Evolutionary conservation across 768 basidiomycete genomes (phyloP).

Genomic region (Auricularia heimuer): DNA sequence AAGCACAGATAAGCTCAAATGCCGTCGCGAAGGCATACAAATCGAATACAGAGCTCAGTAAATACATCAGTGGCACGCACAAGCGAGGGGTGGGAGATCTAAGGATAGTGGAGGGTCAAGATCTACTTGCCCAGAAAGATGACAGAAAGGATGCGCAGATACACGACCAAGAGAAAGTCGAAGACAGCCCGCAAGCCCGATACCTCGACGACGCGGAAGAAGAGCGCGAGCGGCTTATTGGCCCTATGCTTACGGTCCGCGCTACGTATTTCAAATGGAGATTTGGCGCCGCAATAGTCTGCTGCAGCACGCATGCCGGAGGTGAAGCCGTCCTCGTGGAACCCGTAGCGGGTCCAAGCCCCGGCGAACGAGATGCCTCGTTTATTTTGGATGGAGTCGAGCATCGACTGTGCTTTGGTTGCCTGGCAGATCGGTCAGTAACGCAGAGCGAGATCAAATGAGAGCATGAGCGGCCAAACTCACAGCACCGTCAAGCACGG

Average conservation of each 20-base stretch:
- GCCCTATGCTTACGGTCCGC: not conserved
- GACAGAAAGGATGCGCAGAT: not conserved
- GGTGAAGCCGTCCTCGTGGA: constrained; percentile 73
- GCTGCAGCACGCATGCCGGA: constrained; percentile 30
- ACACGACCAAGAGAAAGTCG: not conserved
- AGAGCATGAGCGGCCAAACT: constrained; percentile 3
- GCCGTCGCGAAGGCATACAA: no score
- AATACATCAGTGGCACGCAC: no score
- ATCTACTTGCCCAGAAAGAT: not conserved
- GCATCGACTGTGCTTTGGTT: constrained; percentile 41
- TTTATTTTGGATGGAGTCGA: constrained; percentile 50
- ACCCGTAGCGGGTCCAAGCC: constrained; percentile 68
- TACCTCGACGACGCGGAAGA: not conserved
- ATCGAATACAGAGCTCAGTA: no score
- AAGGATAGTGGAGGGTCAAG: no score
- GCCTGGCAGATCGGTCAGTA: constrained; percentile 25
- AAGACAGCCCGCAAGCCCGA: not conserved
- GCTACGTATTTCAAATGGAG: constrained; percentile 3
- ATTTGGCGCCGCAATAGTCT: constrained; percentile 2
- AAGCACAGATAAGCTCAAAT: no score
- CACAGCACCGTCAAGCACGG: constrained; percentile 48
- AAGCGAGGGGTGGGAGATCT: no score
- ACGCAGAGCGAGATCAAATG: not conserved
- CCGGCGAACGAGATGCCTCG: constrained; percentile 57
- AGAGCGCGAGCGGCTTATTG: not conserved